Conservation (phyloP, 495 filamentous ascomycete genomes). For the Aspergillus egyptiacus region DNA sequence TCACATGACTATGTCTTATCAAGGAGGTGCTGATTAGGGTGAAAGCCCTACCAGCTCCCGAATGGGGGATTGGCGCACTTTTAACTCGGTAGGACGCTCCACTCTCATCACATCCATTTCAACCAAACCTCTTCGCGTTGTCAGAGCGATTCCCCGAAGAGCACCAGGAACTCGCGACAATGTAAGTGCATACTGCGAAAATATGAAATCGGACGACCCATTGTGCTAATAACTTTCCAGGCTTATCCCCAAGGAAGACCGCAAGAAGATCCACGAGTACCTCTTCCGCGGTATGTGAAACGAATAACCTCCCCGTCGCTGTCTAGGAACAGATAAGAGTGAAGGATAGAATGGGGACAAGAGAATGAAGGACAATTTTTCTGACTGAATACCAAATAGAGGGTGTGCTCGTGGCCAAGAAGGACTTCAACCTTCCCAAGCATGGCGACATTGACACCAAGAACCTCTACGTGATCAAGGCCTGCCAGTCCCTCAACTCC, state of each 20-base stretch:
- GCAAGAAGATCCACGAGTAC: slow-evolving; percentile 99
- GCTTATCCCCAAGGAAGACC: slow-evolving; percentile 99
- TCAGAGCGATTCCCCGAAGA: slow-evolving; percentile 56
- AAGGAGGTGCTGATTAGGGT: slow-evolving; percentile 29
- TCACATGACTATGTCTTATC: slow-evolving; percentile 20
- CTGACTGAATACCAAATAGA: slow-evolving; percentile 47
- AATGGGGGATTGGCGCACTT: slow-evolving; percentile 38
- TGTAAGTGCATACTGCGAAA: slow-evolving; percentile 29
- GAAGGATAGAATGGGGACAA: not conserved
- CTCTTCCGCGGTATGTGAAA: slow-evolving; percentile 85
- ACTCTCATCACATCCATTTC: slow-evolving; percentile 31
- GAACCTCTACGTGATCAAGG: slow-evolving; percentile 99
- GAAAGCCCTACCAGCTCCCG: slow-evolving; percentile 29
- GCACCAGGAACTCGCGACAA: slow-evolving; percentile 56
- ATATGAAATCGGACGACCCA: not conserved
- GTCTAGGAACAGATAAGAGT: not conserved
- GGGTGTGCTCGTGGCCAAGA: slow-evolving; percentile 98
- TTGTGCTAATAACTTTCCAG: slow-evolving; percentile 32
- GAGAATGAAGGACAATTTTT: slow-evolving; percentile 2
- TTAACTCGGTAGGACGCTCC: slow-evolving; percentile 32
- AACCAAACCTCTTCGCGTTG: slow-evolving; percentile 40
- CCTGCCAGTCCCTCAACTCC: slow-evolving; percentile 92
- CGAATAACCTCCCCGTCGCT: slow-evolving; percentile 8
- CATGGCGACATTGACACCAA: slow-evolving; percentile 94
- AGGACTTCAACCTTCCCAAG: slow-evolving; percentile 93